Percentiles rank a stretch among this genome's conserved stretches.
phyloP scores from a whole-genome alignment of 2,329 filamentous ascomycete species.

The Alternaria sp. region DNA sequence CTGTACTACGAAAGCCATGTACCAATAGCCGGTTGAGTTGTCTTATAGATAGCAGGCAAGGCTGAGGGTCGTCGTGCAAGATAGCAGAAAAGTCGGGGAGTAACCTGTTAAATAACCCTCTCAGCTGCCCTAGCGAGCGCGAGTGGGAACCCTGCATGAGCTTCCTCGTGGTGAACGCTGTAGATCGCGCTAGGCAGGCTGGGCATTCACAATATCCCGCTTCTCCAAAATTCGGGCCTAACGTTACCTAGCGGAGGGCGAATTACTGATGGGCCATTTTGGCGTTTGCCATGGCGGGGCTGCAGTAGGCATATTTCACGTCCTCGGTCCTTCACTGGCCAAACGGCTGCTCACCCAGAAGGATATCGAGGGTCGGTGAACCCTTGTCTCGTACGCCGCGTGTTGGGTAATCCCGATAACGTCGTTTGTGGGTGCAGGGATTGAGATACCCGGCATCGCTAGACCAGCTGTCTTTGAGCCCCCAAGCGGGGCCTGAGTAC shows the following conservation, averaged over 20 bases:
- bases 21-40: constrained; percentile 13
- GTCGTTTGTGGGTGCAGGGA: constrained; percentile 7
- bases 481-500: not conserved
- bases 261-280: constrained; percentile 8
- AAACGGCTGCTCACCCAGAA: not conserved
- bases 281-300: constrained; percentile 4
- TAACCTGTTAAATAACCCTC: constrained; percentile 31
- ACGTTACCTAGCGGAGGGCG: not conserved
- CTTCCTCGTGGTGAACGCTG: constrained; percentile 14
- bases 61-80: constrained; percentile 6
- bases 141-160: constrained; percentile 15
- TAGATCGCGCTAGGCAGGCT: constrained; percentile 15
- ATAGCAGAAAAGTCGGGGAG: constrained; percentile 17
- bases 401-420: constrained; percentile 7
- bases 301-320: not conserved
- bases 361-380: not conserved
- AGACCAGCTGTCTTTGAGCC: not conserved
- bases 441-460: constrained; percentile 4
- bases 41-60: constrained; percentile 10
- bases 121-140: constrained; percentile 25
- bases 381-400: constrained; percentile 6
- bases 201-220: constrained; percentile 12
- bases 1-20: constrained; percentile 42
- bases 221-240: constrained; percentile 9
- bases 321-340: not conserved